Evolutionary conservation across 441 rosid genomes (phyloP).

Genomic region (Breynia disticha): DNA sequence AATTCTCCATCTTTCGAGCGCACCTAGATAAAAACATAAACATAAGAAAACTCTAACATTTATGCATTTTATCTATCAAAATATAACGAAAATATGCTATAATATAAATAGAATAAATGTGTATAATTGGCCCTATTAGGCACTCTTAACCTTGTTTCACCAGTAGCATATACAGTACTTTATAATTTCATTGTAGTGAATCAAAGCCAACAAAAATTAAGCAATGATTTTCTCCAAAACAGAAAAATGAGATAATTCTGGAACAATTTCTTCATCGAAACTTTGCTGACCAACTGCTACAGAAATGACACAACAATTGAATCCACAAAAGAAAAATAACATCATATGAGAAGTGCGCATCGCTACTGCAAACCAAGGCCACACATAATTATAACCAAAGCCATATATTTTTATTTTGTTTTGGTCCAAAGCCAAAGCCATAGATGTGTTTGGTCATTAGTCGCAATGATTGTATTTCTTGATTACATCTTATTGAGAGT

Average conservation of each 20-base stretch:
- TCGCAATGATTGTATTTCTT: conserved; percentile 21
- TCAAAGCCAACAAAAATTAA: not conserved
- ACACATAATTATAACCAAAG: conserved; percentile 10
- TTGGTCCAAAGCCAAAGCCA: not conserved
- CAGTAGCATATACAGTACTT: too few species aligned
- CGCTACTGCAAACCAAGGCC: conserved; percentile 15
- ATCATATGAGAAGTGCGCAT: conserved; percentile 8
- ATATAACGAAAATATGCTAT: too few species aligned
- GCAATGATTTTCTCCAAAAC: not conserved
- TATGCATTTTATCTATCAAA: too few species aligned
- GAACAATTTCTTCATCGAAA: conserved; percentile 7
- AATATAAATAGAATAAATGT: too few species aligned
- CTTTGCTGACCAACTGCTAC: conserved; percentile 11
- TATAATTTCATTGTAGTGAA: too few species aligned
- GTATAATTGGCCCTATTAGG: too few species aligned
- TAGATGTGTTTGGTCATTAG: conserved; percentile 13
- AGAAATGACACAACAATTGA: conserved; percentile 8
- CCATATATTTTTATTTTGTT: too few species aligned
- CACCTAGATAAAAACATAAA: too few species aligned
- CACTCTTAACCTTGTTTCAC: too few species aligned
- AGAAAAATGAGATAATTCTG: not conserved
- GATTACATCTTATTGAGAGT: conserved; percentile 3
- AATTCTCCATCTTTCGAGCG: too few species aligned
- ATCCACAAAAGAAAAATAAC: conserved; percentile 5
- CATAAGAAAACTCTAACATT: too few species aligned